These are phyloP conservation scores for Neophaeococcomyces aloes DNA, from an alignment of 2,329 filamentous ascomycete genomes.

Conservation along the genomic window DNA sequence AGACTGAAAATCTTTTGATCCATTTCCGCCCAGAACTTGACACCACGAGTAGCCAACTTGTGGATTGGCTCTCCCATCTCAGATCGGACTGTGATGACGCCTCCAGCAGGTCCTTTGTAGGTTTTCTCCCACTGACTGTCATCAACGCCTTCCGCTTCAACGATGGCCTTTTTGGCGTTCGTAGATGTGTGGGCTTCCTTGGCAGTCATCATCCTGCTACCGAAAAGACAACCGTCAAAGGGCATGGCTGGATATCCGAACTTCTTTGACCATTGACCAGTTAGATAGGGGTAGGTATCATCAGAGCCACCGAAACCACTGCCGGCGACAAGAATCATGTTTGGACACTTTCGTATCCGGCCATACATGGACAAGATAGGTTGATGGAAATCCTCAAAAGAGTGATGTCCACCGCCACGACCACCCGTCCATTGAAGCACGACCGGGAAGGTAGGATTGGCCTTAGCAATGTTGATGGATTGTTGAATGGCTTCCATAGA, in stretches of 20 bases:
- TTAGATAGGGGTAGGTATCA: slow-evolving; percentile 86
- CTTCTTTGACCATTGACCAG: slow-evolving; percentile 74
- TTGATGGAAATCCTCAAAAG: slow-evolving; percentile 89
- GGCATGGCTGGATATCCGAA: slow-evolving; percentile 89
- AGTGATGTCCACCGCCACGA: slow-evolving; percentile 87
- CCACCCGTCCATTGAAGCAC: slow-evolving; percentile 92
- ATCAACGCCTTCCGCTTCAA: slow-evolving; percentile 70
- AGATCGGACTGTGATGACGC: slow-evolving; percentile 90
- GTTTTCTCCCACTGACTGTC: slow-evolving; percentile 84
- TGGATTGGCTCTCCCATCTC: slow-evolving; percentile 99
- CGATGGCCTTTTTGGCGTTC: slow-evolving; percentile 80
- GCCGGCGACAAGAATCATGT: slow-evolving; percentile 80
- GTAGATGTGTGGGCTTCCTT: slow-evolving; percentile 85
- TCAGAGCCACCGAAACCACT: slow-evolving; percentile 85
- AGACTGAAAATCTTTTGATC: slow-evolving; percentile 95
- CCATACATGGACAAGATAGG: slow-evolving; percentile 86
- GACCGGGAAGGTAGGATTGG: slow-evolving; percentile 88
- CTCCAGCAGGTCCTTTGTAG: slow-evolving; percentile 81
- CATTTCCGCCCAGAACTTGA: slow-evolving; percentile 97
- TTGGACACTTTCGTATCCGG: slow-evolving; percentile 71
- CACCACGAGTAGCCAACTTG: slow-evolving; percentile 93
- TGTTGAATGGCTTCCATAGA: slow-evolving; percentile 79
- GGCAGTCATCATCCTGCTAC: slow-evolving; percentile 87
- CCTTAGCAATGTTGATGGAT: slow-evolving; percentile 85
- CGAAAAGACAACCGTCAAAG: slow-evolving; percentile 83